Conservation (phyloP, 1,284 basidiomycete genomes). For the Tylopilus orsonianus region DNA sequence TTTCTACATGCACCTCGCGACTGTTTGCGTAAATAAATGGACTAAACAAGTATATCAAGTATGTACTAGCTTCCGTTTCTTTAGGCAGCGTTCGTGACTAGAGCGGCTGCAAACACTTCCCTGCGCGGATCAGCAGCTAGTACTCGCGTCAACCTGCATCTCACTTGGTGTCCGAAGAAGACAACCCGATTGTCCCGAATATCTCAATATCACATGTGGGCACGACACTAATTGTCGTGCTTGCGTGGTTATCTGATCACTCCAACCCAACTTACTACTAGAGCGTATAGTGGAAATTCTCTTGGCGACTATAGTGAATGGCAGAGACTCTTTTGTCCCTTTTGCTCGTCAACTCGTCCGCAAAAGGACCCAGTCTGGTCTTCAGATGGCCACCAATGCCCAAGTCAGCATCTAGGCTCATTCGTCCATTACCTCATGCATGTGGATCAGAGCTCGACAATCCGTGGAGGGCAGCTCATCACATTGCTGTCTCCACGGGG, state of each 20-base stretch:
- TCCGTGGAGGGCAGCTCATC: conserved; percentile 65
- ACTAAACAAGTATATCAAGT: too few species aligned
- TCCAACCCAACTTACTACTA: too few species aligned
- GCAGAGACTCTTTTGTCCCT: conserved; percentile 72
- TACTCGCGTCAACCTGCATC: too few species aligned
- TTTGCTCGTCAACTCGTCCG: conserved; percentile 72
- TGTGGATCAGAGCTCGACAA: conserved; percentile 61
- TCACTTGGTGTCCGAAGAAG: not conserved
- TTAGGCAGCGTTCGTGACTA: too few species aligned
- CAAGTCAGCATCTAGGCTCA: conserved; percentile 53
- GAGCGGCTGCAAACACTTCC: too few species aligned
- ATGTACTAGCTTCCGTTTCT: too few species aligned
- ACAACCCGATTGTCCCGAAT: not conserved
- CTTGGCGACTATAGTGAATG: conserved; percentile 38
- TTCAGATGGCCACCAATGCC: conserved; percentile 76
- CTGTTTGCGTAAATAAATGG: not conserved
- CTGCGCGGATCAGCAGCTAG: too few species aligned
- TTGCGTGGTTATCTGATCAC: too few species aligned
- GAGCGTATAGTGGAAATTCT: not conserved
- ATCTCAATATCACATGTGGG: too few species aligned
- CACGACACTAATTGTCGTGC: not conserved
- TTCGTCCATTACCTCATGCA: conserved; percentile 55
- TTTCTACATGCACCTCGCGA: not conserved
- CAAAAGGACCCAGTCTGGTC: conserved; percentile 69
- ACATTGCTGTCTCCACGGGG: conserved; percentile 21